Evolutionary conservation across 2,329 filamentous ascomycete genomes (phyloP).

Genomic region (Purpureocillium lavendulum): DNA sequence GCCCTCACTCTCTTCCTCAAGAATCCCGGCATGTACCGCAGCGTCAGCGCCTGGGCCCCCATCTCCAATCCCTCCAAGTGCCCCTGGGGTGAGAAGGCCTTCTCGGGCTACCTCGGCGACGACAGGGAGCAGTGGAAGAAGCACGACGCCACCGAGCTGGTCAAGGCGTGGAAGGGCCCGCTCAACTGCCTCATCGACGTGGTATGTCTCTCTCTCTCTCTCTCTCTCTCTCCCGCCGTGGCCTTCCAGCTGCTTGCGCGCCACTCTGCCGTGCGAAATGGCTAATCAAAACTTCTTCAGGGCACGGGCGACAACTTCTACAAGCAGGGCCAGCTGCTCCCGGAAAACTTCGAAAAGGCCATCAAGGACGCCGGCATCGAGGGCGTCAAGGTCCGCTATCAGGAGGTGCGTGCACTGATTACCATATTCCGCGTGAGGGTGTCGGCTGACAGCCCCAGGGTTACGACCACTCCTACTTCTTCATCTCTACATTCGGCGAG

Average conservation of each 20-base stretch:
- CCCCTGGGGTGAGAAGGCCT: conserved; percentile 95
- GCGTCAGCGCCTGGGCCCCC: conserved; percentile 82
- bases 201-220: conserved; percentile 36
- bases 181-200: conserved; percentile 83
- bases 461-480: conserved; percentile 97
- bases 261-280: no score
- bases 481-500: conserved; percentile 82
- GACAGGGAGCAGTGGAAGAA: conserved; percentile 71
- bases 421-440: not conserved
- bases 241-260: no score
- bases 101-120: conserved; percentile 78
- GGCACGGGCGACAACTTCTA: conserved; percentile 96
- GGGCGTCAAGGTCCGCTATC: conserved; percentile 73
- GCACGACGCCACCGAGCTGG: conserved; percentile 86
- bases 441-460: conserved; percentile 35
- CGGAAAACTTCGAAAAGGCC: conserved; percentile 82
- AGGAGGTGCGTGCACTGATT: conserved; percentile 44
- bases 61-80: conserved; percentile 80
- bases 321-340: conserved; percentile 83
- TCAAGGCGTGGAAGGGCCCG: conserved; percentile 63
- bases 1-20: conserved; percentile 87
- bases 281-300: conserved; percentile 32
- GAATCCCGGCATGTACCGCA: conserved; percentile 84
- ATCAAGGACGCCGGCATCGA: conserved; percentile 67
- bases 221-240: not conserved